These are phyloP conservation scores for Huntiella moniliformis DNA, from an alignment of 2,329 filamentous ascomycete species.

Conservation along the genomic window DNA sequence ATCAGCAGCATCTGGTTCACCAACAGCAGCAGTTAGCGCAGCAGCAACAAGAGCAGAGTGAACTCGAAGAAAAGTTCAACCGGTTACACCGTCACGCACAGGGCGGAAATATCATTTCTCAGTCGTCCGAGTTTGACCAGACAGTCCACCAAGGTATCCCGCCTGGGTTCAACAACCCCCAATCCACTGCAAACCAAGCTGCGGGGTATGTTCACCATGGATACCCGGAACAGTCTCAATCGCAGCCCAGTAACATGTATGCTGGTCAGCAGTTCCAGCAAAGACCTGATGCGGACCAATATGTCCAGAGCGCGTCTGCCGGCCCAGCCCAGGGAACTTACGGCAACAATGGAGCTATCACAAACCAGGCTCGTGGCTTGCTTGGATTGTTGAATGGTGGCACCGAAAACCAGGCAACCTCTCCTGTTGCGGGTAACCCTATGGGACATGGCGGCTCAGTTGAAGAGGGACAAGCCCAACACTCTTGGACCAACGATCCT, in stretches of 20 bases:
- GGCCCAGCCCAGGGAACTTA: background rate
- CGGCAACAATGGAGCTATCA: constrained; percentile 14
- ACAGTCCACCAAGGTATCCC: background rate
- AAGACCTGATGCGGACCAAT: constrained; percentile 9
- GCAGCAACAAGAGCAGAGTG: background rate
- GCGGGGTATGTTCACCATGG: constrained; percentile 7
- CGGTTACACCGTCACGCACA: no score
- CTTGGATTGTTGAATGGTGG: constrained; percentile 22
- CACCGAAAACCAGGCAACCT: background rate
- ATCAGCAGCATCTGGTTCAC: background rate
- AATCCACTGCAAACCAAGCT: background rate
- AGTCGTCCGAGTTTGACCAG: no score
- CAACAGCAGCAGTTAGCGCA: constrained; percentile 4
- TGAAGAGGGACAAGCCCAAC: background rate
- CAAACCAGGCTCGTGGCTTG: constrained; percentile 20
- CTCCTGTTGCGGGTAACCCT: background rate
- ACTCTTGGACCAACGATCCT: constrained; percentile 8
- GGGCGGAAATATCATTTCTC: no score
- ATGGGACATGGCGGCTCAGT: background rate
- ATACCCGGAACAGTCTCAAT: constrained; percentile 8
- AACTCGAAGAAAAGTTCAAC: no score
- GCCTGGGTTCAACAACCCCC: background rate
- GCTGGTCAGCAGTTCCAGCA: constrained; percentile 1
- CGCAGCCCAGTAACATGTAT: background rate
- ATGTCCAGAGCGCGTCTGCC: constrained; percentile 2